A percentile compares a stretch with the other conserved stretches of the same genome.
These are phyloP conservation scores for Aspergillus neotritici DNA, from an alignment of 2,329 filamentous ascomycete genomes.

Conservation along the genomic window DNA sequence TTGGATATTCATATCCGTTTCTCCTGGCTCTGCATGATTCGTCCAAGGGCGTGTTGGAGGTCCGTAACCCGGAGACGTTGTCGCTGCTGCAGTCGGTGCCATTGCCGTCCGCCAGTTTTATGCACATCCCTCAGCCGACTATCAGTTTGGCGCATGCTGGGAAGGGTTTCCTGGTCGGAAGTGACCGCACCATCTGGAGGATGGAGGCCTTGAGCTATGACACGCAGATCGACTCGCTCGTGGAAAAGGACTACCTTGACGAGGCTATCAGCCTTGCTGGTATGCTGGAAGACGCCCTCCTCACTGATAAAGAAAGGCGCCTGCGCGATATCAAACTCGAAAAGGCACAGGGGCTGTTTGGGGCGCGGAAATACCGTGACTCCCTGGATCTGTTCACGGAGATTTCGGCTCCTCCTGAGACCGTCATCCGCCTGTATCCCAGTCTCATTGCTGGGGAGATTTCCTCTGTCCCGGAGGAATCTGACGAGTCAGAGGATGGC, in stretches of 20 bases:
- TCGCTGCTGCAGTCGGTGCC: constrained; percentile 81
- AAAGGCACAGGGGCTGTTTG: constrained; percentile 82
- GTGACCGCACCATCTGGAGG: constrained; percentile 87
- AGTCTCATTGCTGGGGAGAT: constrained; percentile 75
- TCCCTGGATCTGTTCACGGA: constrained; percentile 88
- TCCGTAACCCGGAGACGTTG: constrained; percentile 86
- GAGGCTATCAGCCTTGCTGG: constrained; percentile 84
- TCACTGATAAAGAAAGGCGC: constrained; percentile 74
- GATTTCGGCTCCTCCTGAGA: constrained; percentile 80
- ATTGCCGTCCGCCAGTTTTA: constrained; percentile 71
- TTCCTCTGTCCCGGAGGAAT: constrained; percentile 55
- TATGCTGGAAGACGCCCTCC: constrained; percentile 87
- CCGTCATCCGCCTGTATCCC: constrained; percentile 81
- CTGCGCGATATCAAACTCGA: constrained; percentile 82
- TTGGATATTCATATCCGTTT: constrained; percentile 96
- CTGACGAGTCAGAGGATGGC: constrained; percentile 32
- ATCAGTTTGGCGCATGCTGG: constrained; percentile 92
- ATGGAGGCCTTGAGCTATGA: constrained; percentile 94
- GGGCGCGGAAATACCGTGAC: constrained; percentile 72
- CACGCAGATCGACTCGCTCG: constrained; percentile 75
- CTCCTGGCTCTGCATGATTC: constrained; percentile 79
- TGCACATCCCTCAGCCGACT: constrained; percentile 89
- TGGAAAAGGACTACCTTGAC: constrained; percentile 68
- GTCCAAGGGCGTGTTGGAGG: constrained; percentile 77
- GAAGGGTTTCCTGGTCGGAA: constrained; percentile 90